Evolutionary conservation across 179 eudicot genomes (phyloP).

Genomic region (Gypsophila paniculata): DNA sequence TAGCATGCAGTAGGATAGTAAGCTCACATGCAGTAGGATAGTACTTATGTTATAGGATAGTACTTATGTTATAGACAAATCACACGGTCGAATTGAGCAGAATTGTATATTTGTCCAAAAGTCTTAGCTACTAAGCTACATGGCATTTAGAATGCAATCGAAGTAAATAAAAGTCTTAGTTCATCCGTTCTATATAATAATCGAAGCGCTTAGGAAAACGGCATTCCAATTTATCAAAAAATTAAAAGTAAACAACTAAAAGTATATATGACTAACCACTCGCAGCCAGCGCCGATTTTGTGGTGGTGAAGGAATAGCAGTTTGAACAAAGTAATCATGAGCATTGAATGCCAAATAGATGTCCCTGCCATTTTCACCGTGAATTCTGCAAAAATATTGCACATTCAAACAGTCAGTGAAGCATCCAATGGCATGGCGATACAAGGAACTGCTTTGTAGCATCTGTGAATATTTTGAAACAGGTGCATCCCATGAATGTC

Average conservation of each 20-base stretch:
- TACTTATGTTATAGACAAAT: not conserved
- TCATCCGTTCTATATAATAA: not conserved
- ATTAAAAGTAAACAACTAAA: not conserved
- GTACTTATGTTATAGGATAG: not conserved
- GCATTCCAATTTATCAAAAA: not conserved
- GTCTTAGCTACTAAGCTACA: too few species aligned
- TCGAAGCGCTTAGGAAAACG: not conserved
- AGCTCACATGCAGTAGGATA: not conserved
- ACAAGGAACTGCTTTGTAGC: too few species aligned
- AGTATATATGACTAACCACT: conserved; percentile 61
- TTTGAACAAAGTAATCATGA: conserved; percentile 70
- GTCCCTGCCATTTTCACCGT: conserved; percentile 56
- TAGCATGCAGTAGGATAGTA: too few species aligned
- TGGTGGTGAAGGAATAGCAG: conserved; percentile 70
- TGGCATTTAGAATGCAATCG: not conserved
- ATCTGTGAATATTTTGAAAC: not conserved
- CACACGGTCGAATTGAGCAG: not conserved
- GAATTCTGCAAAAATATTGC: conserved; percentile 45
- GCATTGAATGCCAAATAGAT: conserved; percentile 87
- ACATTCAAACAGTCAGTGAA: not conserved
- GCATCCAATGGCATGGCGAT: not conserved
- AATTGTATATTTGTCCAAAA: not conserved
- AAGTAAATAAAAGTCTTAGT: not conserved
- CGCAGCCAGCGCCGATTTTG: conserved; percentile 63
- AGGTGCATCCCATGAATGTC: not conserved